These are phyloP conservation scores for Fagus crenata DNA, from an alignment of 306 rosid genomes.

Conservation along the genomic window DNA sequence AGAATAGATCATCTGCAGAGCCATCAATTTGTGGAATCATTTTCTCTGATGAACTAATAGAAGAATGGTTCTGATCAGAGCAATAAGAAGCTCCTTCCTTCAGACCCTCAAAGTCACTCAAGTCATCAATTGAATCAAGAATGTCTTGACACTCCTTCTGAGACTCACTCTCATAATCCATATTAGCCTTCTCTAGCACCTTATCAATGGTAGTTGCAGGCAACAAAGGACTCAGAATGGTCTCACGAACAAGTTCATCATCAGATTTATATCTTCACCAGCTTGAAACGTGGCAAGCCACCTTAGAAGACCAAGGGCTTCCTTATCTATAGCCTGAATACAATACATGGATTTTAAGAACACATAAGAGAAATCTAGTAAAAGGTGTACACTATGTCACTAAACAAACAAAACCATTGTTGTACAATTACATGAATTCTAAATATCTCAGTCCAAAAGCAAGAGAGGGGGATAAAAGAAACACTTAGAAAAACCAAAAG, in stretches of 20 bases:
- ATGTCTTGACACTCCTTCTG: no score
- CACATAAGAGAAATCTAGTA: constrained; percentile 19
- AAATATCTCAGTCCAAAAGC: background rate
- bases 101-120: no score
- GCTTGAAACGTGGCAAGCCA: constrained; percentile 93
- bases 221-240: constrained; percentile 71
- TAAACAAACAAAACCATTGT: background rate
- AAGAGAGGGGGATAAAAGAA: no score
- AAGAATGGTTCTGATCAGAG: no score
- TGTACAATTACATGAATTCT: background rate
- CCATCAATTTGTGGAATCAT: constrained; percentile 70
- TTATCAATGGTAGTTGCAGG: no score
- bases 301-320: constrained; percentile 68
- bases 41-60: no score
- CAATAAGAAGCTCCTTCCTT: no score
- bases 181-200: no score
- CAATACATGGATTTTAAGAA: constrained; percentile 26
- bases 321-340: constrained; percentile 60
- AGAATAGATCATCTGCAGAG: constrained; percentile 51
- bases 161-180: no score
- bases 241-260: constrained; percentile 82
- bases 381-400: background rate
- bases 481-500: background rate
- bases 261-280: constrained; percentile 75
- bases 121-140: no score